A percentile compares a stretch with the other conserved stretches of the same genome.
Conservation (phyloP, 1,284 basidiomycete genomes). For the Moesziomyces sp. region DNA sequence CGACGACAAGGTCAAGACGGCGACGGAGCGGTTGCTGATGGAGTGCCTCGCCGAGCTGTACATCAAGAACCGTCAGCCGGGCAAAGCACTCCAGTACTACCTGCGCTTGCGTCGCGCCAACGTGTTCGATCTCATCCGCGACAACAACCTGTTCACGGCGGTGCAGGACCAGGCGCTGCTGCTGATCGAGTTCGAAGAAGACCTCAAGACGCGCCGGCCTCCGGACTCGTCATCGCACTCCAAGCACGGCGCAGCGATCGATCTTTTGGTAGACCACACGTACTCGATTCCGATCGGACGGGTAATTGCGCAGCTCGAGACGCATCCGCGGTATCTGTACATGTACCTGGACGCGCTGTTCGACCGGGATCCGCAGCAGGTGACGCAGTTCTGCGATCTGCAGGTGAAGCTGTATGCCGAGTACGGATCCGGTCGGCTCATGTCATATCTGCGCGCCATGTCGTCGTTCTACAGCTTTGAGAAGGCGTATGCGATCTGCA, state of each 20-base stretch:
- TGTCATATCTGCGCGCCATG: constrained; percentile 85
- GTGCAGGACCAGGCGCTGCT: constrained; percentile 91
- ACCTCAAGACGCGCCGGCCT: constrained; percentile 73
- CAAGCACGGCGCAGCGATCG: constrained; percentile 77
- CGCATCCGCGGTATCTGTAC: constrained; percentile 84
- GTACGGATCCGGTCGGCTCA: constrained; percentile 80
- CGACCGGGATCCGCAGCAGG: constrained; percentile 83
- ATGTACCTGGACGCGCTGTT: constrained; percentile 92
- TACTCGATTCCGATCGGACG: constrained; percentile 93
- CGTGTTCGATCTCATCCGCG: constrained; percentile 93
- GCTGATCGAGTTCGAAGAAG: constrained; percentile 93
- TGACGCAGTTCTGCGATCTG: constrained; percentile 82
- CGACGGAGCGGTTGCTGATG: constrained; percentile 76
- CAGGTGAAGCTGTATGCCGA: constrained; percentile 92
- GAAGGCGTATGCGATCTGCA: constrained; percentile 88
- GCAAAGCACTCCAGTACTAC: constrained; percentile 90
- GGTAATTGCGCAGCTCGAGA: constrained; percentile 86
- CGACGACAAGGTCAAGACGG: constrained; percentile 63
- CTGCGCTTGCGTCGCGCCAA: constrained; percentile 84
- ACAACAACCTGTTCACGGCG: constrained; percentile 93
- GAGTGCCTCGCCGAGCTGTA: constrained; percentile 94
- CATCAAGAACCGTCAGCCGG: constrained; percentile 86
- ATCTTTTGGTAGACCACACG: constrained; percentile 89
- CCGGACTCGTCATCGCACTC: constrained; percentile 13
- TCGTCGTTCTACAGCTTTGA: constrained; percentile 93